Evolutionary conservation across 768 basidiomycete genomes (phyloP).

Genomic region (Lactarius quietus): DNA sequence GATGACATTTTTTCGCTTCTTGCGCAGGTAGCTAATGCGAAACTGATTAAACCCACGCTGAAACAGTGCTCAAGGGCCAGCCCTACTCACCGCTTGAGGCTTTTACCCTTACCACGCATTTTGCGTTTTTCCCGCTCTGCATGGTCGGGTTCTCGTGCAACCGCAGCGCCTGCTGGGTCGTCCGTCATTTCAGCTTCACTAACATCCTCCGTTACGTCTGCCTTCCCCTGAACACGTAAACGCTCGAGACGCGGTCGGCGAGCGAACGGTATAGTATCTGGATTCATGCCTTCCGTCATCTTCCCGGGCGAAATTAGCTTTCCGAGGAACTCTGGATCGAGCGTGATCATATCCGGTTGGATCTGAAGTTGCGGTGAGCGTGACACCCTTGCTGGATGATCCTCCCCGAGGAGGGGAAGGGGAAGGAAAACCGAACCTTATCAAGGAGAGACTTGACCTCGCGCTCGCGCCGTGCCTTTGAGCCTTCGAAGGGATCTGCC

Average conservation of each 20-base stretch:
- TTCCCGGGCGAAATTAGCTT: conserved; percentile 60
- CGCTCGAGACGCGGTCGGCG: conserved; percentile 78
- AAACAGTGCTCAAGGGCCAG: background rate
- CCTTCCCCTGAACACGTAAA: conserved; percentile 67
- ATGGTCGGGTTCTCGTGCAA: conserved; percentile 30
- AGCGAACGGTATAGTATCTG: conserved; percentile 55
- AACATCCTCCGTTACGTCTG: conserved; percentile 59
- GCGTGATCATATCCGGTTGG: conserved; percentile 87
- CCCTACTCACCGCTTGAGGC: conserved; percentile 59
- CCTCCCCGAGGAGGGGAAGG: conserved; percentile 18
- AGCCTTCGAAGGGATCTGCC: conserved; percentile 92
- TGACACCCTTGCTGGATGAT: background rate
- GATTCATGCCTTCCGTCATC: conserved; percentile 47
- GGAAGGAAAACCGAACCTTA: conserved; percentile 43
- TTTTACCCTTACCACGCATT: conserved; percentile 87
- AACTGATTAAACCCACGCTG: background rate
- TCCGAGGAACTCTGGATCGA: conserved; percentile 75
- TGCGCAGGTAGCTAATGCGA: conserved; percentile 59
- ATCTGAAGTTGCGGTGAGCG: conserved; percentile 47
- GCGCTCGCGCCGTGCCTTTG: conserved; percentile 74
- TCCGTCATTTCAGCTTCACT: conserved; percentile 35
- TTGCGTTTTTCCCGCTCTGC: conserved; percentile 62
- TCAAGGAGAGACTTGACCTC: conserved; percentile 90
- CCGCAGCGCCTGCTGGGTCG: conserved; percentile 38
- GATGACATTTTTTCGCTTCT: conserved; percentile 93